Percentiles rank a stretch among this genome's conserved stretches.
Conservation (phyloP, 1,284 basidiomycete genomes). For the Cerrena zonata region DNA sequence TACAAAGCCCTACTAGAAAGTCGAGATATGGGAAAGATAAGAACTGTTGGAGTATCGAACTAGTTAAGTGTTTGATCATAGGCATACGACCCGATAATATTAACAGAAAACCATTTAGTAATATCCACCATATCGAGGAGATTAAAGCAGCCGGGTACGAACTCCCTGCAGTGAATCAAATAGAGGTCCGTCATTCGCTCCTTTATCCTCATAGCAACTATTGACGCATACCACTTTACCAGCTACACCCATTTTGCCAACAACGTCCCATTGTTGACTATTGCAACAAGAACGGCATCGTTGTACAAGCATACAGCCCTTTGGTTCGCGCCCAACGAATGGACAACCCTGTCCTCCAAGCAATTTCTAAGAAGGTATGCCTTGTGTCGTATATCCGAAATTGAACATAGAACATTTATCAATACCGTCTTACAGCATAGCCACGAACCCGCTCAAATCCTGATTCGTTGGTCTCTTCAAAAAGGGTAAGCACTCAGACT, state of each 20-base stretch:
- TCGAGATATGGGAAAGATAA: conserved; percentile 46
- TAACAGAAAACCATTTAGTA: conserved; percentile 40
- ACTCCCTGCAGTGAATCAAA: conserved; percentile 77
- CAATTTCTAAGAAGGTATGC: conserved; percentile 39
- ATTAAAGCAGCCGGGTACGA: conserved; percentile 56
- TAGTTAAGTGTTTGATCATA: conserved; percentile 41
- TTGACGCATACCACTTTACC: conserved; percentile 1
- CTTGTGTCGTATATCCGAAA: background rate
- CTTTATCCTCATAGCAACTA: background rate
- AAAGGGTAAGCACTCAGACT: conserved; percentile 29
- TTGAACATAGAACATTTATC: background rate
- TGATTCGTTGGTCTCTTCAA: conserved; percentile 71
- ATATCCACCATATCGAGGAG: conserved; percentile 73
- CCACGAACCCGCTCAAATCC: conserved; percentile 53
- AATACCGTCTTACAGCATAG: conserved; percentile 30
- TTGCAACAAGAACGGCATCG: conserved; percentile 62
- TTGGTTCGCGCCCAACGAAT: conserved; percentile 39
- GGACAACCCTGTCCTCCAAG: conserved; percentile 35
- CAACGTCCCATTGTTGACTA: conserved; percentile 75
- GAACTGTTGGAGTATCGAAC: conserved; percentile 60
- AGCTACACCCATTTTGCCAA: conserved; percentile 84
- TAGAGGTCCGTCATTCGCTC: conserved; percentile 48
- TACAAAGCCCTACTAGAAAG: conserved; percentile 43
- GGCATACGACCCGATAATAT: too few species aligned
- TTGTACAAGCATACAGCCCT: conserved; percentile 65